Evolutionary conservation across 177 flowering plant species (phyloP).

Genomic region (Vitis hybrid): DNA sequence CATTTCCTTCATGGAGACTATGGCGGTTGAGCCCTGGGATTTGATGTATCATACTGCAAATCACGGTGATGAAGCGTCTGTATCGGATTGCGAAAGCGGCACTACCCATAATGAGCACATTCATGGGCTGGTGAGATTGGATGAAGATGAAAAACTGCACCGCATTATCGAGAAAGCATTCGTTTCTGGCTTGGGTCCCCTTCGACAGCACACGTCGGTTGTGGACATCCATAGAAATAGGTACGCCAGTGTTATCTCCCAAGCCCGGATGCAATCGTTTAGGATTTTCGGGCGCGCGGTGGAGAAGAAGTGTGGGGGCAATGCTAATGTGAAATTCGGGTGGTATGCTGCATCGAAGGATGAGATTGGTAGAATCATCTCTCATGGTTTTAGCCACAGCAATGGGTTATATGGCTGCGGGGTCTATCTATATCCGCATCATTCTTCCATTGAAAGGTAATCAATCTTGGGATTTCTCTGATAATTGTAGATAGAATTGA

Average conservation of each 20-base stretch:
- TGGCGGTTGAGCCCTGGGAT: no score
- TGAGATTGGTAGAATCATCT: slow-evolving; percentile 33
- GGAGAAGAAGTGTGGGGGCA: slow-evolving; percentile 36
- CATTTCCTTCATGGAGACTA: no score
- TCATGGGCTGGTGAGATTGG: slow-evolving; percentile 22
- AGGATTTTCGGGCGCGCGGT: slow-evolving; percentile 34
- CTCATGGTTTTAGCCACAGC: slow-evolving; percentile 53
- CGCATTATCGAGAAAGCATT: slow-evolving; percentile 30
- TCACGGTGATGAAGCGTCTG: neutral
- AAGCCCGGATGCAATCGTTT: slow-evolving; percentile 48
- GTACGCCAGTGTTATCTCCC: slow-evolving; percentile 17
- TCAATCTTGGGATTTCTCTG: neutral
- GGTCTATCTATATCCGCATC: slow-evolving; percentile 53
- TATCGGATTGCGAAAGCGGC: slow-evolving; percentile 50
- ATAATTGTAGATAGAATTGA: neutral
- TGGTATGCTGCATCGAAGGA: slow-evolving; percentile 55
- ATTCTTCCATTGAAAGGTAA: slow-evolving; percentile 49
- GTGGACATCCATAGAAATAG: slow-evolving; percentile 29
- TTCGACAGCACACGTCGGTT: slow-evolving; percentile 24
- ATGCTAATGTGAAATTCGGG: slow-evolving; percentile 49
- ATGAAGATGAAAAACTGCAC: slow-evolving; percentile 23
- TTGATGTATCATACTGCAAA: no score
- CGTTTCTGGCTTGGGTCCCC: slow-evolving; percentile 21
- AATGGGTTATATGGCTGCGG: slow-evolving; percentile 41
- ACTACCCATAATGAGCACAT: slow-evolving; percentile 2